These are phyloP conservation scores for Nidula niveotomentosa DNA, from an alignment of 1,284 basidiomycete species.

Conservation along the genomic window DNA sequence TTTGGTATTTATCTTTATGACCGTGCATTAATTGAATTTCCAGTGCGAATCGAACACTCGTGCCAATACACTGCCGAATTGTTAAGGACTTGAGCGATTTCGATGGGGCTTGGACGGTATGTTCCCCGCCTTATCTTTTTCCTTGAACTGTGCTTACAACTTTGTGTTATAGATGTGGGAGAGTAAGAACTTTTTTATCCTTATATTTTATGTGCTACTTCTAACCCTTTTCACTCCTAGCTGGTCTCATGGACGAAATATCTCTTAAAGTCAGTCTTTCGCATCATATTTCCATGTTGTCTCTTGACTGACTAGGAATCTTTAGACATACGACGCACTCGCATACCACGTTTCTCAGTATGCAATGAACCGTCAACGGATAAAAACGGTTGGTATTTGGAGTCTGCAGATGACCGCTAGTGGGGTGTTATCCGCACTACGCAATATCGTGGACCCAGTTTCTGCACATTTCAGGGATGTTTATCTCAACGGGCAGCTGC, in stretches of 20 bases:
- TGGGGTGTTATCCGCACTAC: conserved; percentile 41
- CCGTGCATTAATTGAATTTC: conserved; percentile 3
- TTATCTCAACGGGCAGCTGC: conserved; percentile 18
- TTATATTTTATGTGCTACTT: conserved; percentile 1
- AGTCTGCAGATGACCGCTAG: conserved; percentile 50
- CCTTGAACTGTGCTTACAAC: conserved; percentile 14
- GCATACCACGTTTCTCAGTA: conserved; percentile 89
- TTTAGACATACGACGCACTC: conserved; percentile 83
- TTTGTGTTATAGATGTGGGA: conserved; percentile 72
- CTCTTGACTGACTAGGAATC: conserved; percentile 2
- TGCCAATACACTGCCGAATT: conserved; percentile 89
- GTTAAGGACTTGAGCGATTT: conserved; percentile 80
- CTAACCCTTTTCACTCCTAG: conserved; percentile 30
- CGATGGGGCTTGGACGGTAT: conserved; percentile 87
- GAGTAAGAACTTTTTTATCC: conserved; percentile 45
- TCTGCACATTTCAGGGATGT: conserved; percentile 39
- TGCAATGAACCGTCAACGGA: conserved; percentile 79
- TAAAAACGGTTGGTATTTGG: conserved; percentile 80
- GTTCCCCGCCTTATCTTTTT: conserved; percentile 22
- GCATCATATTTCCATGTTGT: conserved; percentile 2
- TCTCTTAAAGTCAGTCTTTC: conserved; percentile 59
- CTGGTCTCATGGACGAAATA: conserved; percentile 82
- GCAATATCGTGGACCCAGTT: conserved; percentile 42
- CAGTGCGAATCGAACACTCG: conserved; percentile 87
- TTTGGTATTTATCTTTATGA: not conserved